These are phyloP conservation scores for Saccharomycopsis javanensis DNA, from an alignment of 805 yeast genomes.

Conservation along the genomic window DNA sequence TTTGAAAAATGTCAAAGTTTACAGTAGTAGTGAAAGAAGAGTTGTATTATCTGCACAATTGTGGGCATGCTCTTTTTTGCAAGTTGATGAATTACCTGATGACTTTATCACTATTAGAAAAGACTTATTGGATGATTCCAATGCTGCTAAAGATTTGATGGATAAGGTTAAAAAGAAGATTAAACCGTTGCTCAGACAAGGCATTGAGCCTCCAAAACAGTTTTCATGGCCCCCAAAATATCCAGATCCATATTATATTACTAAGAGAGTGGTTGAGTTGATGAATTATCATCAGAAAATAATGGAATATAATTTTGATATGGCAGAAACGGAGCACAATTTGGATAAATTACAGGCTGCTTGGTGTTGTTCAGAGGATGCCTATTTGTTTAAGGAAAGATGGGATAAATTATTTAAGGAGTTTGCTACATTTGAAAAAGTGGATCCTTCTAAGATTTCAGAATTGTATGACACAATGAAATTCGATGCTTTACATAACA, in stretches of 20 bases:
- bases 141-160: constrained; percentile 97
- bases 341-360: constrained; percentile 58
- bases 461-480: constrained; percentile 98
- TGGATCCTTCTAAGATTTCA: constrained; percentile 93
- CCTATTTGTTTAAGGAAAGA: constrained; percentile 79
- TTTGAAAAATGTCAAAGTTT: constrained; percentile 75
- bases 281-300: constrained; percentile 86
- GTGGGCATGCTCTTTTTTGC: constrained; percentile 71
- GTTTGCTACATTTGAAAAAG: constrained; percentile 86
- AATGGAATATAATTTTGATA: constrained; percentile 68
- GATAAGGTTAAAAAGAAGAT: constrained; percentile 95
- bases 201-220: constrained; percentile 93
- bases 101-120: constrained; percentile 76
- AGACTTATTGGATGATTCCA: constrained; percentile 88
- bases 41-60: constrained; percentile 88
- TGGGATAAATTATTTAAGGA: constrained; percentile 96
- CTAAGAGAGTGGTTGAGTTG: constrained; percentile 86
- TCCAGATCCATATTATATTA: constrained; percentile 94
- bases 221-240: constrained; percentile 98
- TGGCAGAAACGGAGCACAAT: constrained; percentile 35
- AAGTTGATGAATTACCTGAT: constrained; percentile 56
- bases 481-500: constrained; percentile 92
- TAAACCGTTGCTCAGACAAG: constrained; percentile 88
- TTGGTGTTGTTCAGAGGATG: constrained; percentile 98
- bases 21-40: constrained; percentile 88